Base-by-base conservation (phyloP, 2,329 filamentous ascomycete genomes). In the Aureobasidium melanogenum region DNA sequence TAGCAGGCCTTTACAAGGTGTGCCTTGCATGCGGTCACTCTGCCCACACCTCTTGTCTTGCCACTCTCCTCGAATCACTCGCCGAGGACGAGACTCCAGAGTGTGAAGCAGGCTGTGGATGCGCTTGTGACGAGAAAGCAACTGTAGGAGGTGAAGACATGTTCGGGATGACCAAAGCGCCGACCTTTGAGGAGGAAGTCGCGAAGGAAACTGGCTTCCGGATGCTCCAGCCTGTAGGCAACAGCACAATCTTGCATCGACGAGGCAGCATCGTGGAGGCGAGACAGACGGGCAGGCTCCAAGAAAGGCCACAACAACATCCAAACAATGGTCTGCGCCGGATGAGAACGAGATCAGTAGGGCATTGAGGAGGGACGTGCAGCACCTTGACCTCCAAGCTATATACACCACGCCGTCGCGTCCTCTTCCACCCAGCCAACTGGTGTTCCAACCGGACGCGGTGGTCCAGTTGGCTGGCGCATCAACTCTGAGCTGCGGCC, bases 61-160 rank as follows among this genome's bases (percentile, higher is more conserved):
- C 44, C 3, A 15, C 39, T 28, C 50, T 60, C 2, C 46, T 65
- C 41, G 63, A 62, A 6, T 59, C 48, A 30, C 50, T 60, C 15
- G 12, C 26, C 14, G 51, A 46, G 41, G 61, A 63, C 36, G 30
- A 47, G 7, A 34, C n/a, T 39, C 61, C 58, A 9, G 52, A 57
- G 19, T 65, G 63, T n/a, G 63, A 65, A 47, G 41, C 59, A 26
- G 63, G 62, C 2, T 65, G 63, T 41, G 62, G 62, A 30, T 65
- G 63, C 30, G 19, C 32, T 14, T 65, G 63, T 39, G 55, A 59
- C 19, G 54, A 59, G 8, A 48, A 62, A 5, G 24, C 30, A 12
- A 38, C 41, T 2, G 10, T 54, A 2, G 30, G 19, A n/a, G 41
- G 59, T 7, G 59, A 61, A 44, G 46, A 60, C 5, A 26, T 39